These are phyloP conservation scores for Rhodosporidiobolus sp. DNA, from an alignment of 768 basidiomycete genomes.

Conservation along the genomic window DNA sequence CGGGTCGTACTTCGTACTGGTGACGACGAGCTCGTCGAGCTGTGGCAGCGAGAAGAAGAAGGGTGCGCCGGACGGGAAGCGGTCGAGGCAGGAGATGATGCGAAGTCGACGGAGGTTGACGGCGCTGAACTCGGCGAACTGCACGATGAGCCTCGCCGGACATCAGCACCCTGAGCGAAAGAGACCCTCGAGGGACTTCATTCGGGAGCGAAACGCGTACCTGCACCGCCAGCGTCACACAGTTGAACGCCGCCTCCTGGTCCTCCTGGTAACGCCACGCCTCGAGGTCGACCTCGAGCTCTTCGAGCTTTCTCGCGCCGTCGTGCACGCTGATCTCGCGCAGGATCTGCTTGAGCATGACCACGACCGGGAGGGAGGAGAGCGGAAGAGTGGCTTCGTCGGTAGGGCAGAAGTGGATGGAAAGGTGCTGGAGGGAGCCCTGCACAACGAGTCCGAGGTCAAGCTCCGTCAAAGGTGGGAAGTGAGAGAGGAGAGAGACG, in stretches of 20 bases:
- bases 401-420: neutral
- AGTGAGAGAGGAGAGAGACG: neutral
- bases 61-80: constrained; percentile 18
- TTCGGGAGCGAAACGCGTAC: neutral
- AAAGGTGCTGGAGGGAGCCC: neutral
- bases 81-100: neutral
- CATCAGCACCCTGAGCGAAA: no score
- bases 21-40: constrained; percentile 10
- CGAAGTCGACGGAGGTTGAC: constrained; percentile 10
- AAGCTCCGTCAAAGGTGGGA: no score
- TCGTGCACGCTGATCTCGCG: constrained; percentile 15
- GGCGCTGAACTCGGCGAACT: constrained; percentile 31
- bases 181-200: no score
- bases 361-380: neutral
- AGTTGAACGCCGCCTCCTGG: constrained; percentile 1
- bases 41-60: constrained; percentile 16
- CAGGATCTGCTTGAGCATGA: constrained; percentile 9
- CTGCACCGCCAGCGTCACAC: constrained; percentile 1
- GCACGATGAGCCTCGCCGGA: neutral
- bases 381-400: neutral
- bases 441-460: neutral
- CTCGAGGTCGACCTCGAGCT: constrained; percentile 6
- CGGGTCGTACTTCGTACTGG: neutral
- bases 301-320: neutral
- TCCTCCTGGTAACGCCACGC: neutral